Evolutionary conservation across 768 basidiomycete species (phyloP), one percentile per base, ranked within the genome.

Genomic region (Strobilomyces echinocephalus): DNA sequence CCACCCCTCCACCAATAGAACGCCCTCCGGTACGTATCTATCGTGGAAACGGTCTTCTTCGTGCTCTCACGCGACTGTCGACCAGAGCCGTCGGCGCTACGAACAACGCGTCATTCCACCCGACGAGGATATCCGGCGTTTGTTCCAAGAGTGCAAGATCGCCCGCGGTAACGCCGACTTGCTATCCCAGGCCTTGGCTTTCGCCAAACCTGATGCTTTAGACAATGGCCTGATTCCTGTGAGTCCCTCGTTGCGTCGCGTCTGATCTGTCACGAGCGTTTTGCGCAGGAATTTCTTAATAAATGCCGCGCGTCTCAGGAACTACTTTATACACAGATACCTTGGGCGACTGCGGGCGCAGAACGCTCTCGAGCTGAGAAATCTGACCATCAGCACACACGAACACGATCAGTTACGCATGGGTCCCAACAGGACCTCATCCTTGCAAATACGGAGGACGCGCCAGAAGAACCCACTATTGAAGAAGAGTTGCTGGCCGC

Each of bases 291-390:
- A 71, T 94, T 93, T 63, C 81, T 89, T 61, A 62, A 69, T 15
- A 89, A 90, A 63, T 93, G 91, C 65, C 78, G 82, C 30, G 76
- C 80, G 4, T 92, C 90, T 3, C 91, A 92, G 68, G 92, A 93
- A 55, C 78, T 94, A 11, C 82, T 95, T 26, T 85, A 76, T 58
- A 84, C 87, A 11, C 93, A 95, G 69, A 93, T 97, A 61, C 84
- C 88, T 8, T 95, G 94, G 93, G 94, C 94, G 4, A 80, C 84
- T 20, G 84, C 91, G 1, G 81, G 85, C 14, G 92, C 92, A 1
- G 86, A 88, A 60, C 81, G 81, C 43, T 87, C 87, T 8, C 77
- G 88, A 33, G 60, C 63, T 12, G 68, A 58, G 57, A 64, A 11
- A 67, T 63, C 18, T 60, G 56, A 12, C n/a, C 14, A 33, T 34